Conservation (phyloP, 176 grass and related monocot species). For the Pharus latifolius region DNA sequence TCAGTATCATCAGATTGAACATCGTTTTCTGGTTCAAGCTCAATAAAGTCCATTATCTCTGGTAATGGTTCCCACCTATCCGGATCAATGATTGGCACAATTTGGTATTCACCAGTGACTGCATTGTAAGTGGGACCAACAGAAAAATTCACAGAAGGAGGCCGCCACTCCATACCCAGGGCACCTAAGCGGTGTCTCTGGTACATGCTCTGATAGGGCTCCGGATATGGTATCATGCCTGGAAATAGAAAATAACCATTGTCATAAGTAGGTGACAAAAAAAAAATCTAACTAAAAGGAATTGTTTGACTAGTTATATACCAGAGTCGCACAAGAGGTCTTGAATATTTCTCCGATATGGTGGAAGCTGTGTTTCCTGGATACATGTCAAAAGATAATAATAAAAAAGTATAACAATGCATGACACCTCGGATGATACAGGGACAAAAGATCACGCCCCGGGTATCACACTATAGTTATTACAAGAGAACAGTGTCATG, state of each 20-base stretch:
- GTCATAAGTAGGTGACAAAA: not conserved
- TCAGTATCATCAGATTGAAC: conserved; percentile 86
- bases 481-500: no score
- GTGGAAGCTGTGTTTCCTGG: conserved; percentile 90
- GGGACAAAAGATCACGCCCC: no score
- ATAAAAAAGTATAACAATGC: no score
- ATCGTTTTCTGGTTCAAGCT: conserved; percentile 77
- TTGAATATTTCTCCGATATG: conserved; percentile 88
- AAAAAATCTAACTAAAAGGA: not conserved
- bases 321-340: conserved; percentile 91
- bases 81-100: conserved; percentile 73
- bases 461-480: no score
- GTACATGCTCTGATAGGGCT: conserved; percentile 92
- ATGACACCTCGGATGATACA: no score
- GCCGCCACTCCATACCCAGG: conserved; percentile 83
- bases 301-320: conserved; percentile 25
- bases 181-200: conserved; percentile 76
- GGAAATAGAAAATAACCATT: conserved; percentile 28
- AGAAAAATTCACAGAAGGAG: conserved; percentile 74
- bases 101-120: conserved; percentile 83
- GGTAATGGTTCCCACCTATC: conserved; percentile 94
- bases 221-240: conserved; percentile 97
- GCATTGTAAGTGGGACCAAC: conserved; percentile 91
- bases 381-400: no score
- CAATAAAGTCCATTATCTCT: conserved; percentile 70